These are phyloP conservation scores for Carpinus viminea DNA, from an alignment of 306 rosid genomes.

Conservation along the genomic window DNA sequence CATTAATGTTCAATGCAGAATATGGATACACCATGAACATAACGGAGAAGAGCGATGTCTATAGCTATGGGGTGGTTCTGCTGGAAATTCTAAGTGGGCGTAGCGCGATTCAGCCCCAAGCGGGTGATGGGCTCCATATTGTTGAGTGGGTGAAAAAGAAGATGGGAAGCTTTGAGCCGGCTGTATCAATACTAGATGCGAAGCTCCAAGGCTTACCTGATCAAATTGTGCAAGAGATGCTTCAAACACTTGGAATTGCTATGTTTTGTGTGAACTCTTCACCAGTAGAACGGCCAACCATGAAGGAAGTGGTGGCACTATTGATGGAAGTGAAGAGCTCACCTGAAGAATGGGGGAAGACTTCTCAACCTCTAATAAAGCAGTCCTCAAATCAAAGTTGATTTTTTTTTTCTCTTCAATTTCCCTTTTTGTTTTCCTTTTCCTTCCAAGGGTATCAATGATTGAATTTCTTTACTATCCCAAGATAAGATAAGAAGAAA, in stretches of 20 bases:
- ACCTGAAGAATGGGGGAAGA: slow-evolving; percentile 85
- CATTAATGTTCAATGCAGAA: slow-evolving; percentile 48
- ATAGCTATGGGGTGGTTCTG: slow-evolving; percentile 93
- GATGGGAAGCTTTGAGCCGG: slow-evolving; percentile 97
- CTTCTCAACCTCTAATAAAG: slow-evolving; percentile 93
- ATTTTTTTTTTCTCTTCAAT: background rate
- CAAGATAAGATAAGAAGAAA: slow-evolving; percentile 30
- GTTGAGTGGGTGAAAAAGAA: slow-evolving; percentile 99
- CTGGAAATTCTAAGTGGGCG: slow-evolving; percentile 90
- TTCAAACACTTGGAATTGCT: slow-evolving; percentile 96
- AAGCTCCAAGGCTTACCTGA: slow-evolving; percentile 91
- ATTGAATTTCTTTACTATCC: slow-evolving; percentile 39
- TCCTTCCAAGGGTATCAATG: slow-evolving; percentile 35
- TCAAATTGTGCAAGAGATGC: slow-evolving; percentile 98
- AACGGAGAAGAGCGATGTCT: slow-evolving; percentile 97
- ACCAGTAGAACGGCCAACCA: slow-evolving; percentile 79
- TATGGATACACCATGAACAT: slow-evolving; percentile 98
- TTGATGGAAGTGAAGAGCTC: slow-evolving; percentile 88
- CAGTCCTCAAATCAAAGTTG: slow-evolving; percentile 74
- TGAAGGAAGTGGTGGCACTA: slow-evolving; percentile 96
- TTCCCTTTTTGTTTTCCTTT: background rate
- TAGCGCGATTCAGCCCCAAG: slow-evolving; percentile 71
- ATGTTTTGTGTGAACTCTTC: slow-evolving; percentile 97
- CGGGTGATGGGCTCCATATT: slow-evolving; percentile 87
- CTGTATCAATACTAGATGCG: slow-evolving; percentile 70